Evolutionary conservation across 768 basidiomycete species (phyloP), one percentile per base, ranked within the genome.

Genomic region (Leucocoprinus leucothites): DNA sequence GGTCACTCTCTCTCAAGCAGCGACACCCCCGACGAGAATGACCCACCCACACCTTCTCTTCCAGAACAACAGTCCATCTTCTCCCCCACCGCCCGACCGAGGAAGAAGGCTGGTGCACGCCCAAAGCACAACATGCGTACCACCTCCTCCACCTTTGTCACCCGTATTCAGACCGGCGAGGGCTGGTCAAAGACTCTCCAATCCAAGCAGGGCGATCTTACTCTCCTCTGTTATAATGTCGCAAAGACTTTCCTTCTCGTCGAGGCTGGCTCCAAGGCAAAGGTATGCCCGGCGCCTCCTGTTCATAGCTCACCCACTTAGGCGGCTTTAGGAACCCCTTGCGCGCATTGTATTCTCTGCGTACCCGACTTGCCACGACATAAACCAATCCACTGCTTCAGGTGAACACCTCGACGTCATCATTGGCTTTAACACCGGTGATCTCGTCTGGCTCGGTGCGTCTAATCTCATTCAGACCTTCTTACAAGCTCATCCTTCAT

Each of bases 371-470:
- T 95, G 94, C 66, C 92, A 96, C 67, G 87, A 93, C 63, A 85
- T 96, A 26, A 96, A 97, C 61, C 68, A 76, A 4, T 69, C 81
- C 1, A 97, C 95, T 1, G 84, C 90, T 6, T 86, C 85, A 2
- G 72, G 87, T 9, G 87, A 93, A 40, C 82, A 85, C 42, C 71
- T 98, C 31, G 95, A 98, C 63, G 77, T 97, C 5, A 81, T 98
- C 56, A 88, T 98, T 63, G 97, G 96, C 4, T 98, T 97, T 66
- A 80, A 76, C 58, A 91, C 94, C 0, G 97, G 97, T n/a, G 97
- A 99, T 72, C 75, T 99, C 35, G 72, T 98, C 47, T 98, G 97
- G 97, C 77, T 98, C 53, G 95, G 95, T 90, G 59, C 60, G 80
- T 67, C 41, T 25, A 8, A 18, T 9, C 22, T 38, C 3, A 9